A percentile compares a stretch with the other conserved stretches of the same genome.
These are phyloP conservation scores for Ophiostoma triangulosporum DNA, from an alignment of 2,329 filamentous ascomycete genomes.

Conservation along the genomic window DNA sequence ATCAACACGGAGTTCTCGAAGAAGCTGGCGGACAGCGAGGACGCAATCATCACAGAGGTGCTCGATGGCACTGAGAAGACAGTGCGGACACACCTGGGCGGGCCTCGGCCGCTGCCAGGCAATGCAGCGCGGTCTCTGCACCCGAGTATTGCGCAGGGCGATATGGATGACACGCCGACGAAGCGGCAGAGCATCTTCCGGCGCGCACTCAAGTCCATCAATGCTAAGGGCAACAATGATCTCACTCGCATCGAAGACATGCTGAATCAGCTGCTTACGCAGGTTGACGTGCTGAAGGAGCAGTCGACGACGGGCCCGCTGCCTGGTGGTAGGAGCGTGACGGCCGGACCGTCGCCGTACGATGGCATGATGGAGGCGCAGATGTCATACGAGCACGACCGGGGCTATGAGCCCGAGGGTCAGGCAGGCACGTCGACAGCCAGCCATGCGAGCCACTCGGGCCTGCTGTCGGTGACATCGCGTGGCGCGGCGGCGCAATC, in stretches of 20 bases:
- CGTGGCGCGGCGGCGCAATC: conserved; percentile 25
- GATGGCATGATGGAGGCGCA: conserved; percentile 54
- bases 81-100: conserved; percentile 67
- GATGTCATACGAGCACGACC: conserved; percentile 52
- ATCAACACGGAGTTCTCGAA: conserved; percentile 75
- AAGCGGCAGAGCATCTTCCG: conserved; percentile 94
- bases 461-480: conserved; percentile 51
- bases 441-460: conserved; percentile 56
- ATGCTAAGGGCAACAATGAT: conserved; percentile 77
- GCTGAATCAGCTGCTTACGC: conserved; percentile 80
- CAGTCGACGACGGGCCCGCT: conserved; percentile 31
- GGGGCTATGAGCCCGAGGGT: conserved; percentile 73
- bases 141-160: conserved; percentile 38
- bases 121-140: conserved; percentile 45
- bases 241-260: conserved; percentile 80
- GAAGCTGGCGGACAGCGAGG: conserved; percentile 64
- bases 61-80: conserved; percentile 80
- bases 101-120: conserved; percentile 70
- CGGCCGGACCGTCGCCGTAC: conserved; percentile 37
- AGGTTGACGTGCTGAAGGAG: conserved; percentile 73
- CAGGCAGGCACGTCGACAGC: conserved; percentile 63
- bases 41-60: conserved; percentile 74
- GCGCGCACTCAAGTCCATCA: conserved; percentile 81
- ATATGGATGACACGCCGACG: conserved; percentile 44
- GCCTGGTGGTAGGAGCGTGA: conserved; percentile 4